Evolutionary conservation across 805 yeast genomes (phyloP).

Genomic region (Yamadazyma sp.): DNA sequence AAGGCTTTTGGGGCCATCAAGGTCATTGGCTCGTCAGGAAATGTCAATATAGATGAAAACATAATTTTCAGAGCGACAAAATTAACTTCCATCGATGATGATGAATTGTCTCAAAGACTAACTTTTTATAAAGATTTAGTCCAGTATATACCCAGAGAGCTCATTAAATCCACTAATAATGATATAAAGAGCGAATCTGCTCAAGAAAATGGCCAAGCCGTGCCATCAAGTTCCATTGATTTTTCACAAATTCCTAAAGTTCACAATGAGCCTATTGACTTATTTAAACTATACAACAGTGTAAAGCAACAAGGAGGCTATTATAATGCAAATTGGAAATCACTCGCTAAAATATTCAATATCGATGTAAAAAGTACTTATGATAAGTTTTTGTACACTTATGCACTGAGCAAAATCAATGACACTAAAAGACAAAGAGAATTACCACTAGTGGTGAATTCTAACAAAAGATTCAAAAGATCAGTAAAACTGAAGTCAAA

Average conservation of each 20-base stretch:
- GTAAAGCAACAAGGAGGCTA: slow-evolving; percentile 5
- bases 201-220: no score
- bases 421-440: slow-evolving; percentile 3
- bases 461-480: slow-evolving; percentile 45
- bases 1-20: slow-evolving; percentile 70
- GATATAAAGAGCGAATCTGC: no score
- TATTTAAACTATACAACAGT: slow-evolving; percentile 3
- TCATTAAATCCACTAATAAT: no score
- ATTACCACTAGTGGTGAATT: slow-evolving; percentile 42
- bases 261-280: slow-evolving; percentile 2
- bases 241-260: slow-evolving; percentile 1
- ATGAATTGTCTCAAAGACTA: not conserved
- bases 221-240: no score
- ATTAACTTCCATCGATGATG: not conserved
- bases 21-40: slow-evolving; percentile 29
- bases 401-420: not conserved
- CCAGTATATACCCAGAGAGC: not conserved
- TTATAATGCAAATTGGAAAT: not conserved
- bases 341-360: slow-evolving; percentile 2
- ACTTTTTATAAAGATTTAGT: slow-evolving; percentile 1
- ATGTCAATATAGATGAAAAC: not conserved
- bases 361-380: not conserved
- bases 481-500: slow-evolving; percentile 42
- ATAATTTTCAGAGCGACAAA: not conserved
- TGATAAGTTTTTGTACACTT: not conserved